Conservation (phyloP, 2,329 filamentous ascomycete genomes). For the Penicillium paneum region DNA sequence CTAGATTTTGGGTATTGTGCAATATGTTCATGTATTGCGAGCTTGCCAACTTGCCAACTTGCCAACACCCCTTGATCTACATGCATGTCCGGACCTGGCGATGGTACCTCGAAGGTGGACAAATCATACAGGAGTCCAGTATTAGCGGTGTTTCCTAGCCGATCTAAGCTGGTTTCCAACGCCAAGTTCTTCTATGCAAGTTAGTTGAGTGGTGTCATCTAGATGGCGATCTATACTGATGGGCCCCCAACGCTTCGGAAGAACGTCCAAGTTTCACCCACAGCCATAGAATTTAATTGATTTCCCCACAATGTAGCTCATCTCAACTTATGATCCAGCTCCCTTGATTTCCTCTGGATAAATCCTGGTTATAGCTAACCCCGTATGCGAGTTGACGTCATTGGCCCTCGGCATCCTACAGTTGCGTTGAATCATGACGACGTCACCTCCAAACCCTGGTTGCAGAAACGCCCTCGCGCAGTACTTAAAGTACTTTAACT, state of each 20-base stretch:
- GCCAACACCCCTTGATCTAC: background rate
- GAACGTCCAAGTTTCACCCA: background rate
- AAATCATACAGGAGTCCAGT: background rate
- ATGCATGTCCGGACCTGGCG: background rate
- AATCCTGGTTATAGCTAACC: background rate
- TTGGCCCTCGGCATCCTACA: constrained; percentile 6
- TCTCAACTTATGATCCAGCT: background rate
- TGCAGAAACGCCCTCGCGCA: constrained; percentile 6
- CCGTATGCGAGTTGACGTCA: constrained; percentile 6
- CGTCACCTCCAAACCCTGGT: constrained; percentile 3
- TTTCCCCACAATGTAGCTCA: background rate
- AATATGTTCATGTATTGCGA: background rate
- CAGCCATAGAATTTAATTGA: background rate
- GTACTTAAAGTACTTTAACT: background rate
- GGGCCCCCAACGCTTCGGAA: background rate
- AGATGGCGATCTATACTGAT: background rate
- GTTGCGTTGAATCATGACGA: constrained; percentile 8
- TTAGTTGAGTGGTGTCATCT: too few species aligned
- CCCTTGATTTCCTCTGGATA: background rate
- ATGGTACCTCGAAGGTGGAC: background rate
- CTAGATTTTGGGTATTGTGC: background rate
- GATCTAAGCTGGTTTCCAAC: background rate
- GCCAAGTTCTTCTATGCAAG: background rate
- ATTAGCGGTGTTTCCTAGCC: background rate
- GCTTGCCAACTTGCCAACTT: background rate